Evolutionary conservation across 352 stramenopile species (phyloP).

Genomic region (Peronospora belbahrii): DNA sequence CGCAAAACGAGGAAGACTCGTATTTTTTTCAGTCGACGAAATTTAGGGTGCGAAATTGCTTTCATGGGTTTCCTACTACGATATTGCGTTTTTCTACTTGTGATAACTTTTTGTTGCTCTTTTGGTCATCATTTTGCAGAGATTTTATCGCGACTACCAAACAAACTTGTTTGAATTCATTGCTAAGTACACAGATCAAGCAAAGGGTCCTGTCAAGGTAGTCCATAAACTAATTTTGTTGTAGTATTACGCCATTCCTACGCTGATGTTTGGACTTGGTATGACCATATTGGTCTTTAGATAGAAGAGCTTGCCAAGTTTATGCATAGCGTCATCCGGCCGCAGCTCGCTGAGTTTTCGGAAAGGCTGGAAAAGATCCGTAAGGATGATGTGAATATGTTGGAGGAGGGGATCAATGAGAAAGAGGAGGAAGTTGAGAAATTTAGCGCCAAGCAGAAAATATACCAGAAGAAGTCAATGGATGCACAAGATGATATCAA

Average conservation of each 20-base stretch:
- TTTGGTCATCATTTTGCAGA: constrained; percentile 21
- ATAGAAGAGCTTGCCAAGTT: constrained; percentile 63
- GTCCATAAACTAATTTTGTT: background rate
- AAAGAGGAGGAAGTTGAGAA: constrained; percentile 49
- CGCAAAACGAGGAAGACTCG: constrained; percentile 40
- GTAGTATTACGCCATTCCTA: background rate
- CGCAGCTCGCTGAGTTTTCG: constrained; percentile 43
- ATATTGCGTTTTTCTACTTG: no score
- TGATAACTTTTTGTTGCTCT: background rate
- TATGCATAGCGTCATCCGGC: constrained; percentile 45
- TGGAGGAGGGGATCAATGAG: constrained; percentile 49
- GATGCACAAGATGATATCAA: constrained; percentile 54
- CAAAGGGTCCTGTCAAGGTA: constrained; percentile 54
- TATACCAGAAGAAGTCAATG: constrained; percentile 52
- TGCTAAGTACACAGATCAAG: constrained; percentile 57
- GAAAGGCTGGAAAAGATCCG: constrained; percentile 57
- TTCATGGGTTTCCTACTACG: background rate
- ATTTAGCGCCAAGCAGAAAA: constrained; percentile 45
- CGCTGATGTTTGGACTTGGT: background rate
- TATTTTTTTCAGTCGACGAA: constrained; percentile 60
- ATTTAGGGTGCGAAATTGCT: constrained; percentile 45
- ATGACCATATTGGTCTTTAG: constrained; percentile 12
- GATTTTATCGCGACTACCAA: constrained; percentile 74
- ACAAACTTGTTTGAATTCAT: constrained; percentile 60
- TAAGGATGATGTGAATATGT: constrained; percentile 41